Conservation (phyloP, 2,329 filamentous ascomycete species). For the Calonectria naviculata region DNA sequence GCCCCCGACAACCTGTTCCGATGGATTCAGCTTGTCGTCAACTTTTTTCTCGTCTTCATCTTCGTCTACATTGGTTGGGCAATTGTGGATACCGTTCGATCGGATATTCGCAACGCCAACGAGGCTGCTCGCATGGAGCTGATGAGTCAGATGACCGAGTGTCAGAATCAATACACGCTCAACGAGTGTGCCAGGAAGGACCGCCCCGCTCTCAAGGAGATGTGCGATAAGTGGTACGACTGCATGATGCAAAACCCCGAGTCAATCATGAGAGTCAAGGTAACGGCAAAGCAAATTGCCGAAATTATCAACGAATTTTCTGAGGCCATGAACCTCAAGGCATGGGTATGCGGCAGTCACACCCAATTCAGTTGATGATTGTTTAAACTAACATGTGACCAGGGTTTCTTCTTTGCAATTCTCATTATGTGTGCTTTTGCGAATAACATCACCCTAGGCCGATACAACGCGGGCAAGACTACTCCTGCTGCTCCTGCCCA, state of each 20-base stretch:
- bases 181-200: constrained; percentile 78
- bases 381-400: constrained; percentile 22
- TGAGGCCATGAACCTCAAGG: constrained; percentile 88
- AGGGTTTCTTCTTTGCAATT: constrained; percentile 64
- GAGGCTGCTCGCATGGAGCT: constrained; percentile 76
- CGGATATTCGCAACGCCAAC: constrained; percentile 80
- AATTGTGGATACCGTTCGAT: constrained; percentile 75
- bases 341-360: constrained; percentile 57
- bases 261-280: constrained; percentile 80
- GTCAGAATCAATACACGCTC: constrained; percentile 76
- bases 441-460: constrained; percentile 61
- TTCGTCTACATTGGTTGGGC: constrained; percentile 75
- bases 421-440: constrained; percentile 60
- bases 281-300: constrained; percentile 89
- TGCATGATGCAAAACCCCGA: constrained; percentile 90
- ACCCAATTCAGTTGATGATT: neutral
- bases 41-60: constrained; percentile 67
- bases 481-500: constrained; percentile 41
- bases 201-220: constrained; percentile 76
- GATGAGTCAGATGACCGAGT: constrained; percentile 78
- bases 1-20: constrained; percentile 69
- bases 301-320: constrained; percentile 95
- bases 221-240: constrained; percentile 84
- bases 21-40: constrained; percentile 72
- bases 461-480: constrained; percentile 43